A percentile compares a stretch with the other conserved stretches of the same genome.
phyloP scores from a whole-genome alignment of 2,329 filamentous ascomycete genomes.

The Phyllosticta citriasiana region DNA sequence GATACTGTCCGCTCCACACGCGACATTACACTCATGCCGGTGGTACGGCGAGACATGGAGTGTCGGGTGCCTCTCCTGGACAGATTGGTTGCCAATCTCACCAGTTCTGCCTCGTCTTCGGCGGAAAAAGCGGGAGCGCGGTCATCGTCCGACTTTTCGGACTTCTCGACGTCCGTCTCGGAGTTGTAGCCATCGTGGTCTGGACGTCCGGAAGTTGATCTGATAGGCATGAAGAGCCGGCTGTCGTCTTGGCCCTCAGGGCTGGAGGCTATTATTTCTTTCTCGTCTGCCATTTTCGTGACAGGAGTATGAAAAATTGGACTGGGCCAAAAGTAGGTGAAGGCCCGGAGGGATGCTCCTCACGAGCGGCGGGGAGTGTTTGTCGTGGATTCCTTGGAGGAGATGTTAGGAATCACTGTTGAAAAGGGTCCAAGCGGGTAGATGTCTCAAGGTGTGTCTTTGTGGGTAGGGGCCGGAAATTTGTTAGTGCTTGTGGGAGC shows the following conservation, averaged over 20 bases:
- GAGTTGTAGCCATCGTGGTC: not conserved
- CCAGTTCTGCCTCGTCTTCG: conserved; percentile 9
- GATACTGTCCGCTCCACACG: conserved; percentile 13
- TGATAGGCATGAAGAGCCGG: not conserved
- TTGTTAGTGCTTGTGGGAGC: not conserved
- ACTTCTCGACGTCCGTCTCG: not conserved
- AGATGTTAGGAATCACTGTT: not conserved
- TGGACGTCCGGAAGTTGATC: not conserved
- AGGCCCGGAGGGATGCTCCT: not conserved
- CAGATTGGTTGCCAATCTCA: not conserved
- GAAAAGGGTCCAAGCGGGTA: not conserved
- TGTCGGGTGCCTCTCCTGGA: not conserved
- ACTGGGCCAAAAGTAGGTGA: not conserved
- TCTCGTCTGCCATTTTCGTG: not conserved
- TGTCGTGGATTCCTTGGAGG: not conserved
- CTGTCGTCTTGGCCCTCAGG: not conserved
- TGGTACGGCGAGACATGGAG: not conserved
- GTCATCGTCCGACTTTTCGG: conserved; percentile 1
- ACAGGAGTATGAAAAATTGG: not conserved
- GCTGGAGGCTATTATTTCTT: not conserved
- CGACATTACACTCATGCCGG: not conserved
- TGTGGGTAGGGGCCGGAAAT: not conserved
- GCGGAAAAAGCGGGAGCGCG: not conserved
- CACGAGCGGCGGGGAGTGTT: not conserved
- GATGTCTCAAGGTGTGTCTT: not conserved